A percentile compares a stretch with the other conserved stretches of the same genome.
Conservation (phyloP, 495 filamentous ascomycete species). For the Acidomyces sp. region DNA sequence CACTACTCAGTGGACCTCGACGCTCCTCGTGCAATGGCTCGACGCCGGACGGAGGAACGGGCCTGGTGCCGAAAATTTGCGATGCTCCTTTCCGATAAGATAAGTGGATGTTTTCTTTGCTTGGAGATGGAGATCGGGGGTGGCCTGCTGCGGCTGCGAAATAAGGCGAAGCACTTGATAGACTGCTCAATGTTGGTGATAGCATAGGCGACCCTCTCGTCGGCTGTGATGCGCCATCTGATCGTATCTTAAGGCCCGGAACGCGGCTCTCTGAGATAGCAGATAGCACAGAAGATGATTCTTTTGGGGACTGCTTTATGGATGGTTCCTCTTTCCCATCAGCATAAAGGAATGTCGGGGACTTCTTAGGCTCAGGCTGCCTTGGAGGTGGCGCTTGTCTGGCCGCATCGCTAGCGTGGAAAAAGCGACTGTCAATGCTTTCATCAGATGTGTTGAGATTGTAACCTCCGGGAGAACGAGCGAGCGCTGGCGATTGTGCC, state of each 20-base stretch:
- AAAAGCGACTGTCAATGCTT: conserved; percentile 24
- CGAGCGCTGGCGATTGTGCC: conserved; percentile 8
- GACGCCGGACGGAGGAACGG: conserved; percentile 3
- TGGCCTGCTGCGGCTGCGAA: conserved; percentile 10
- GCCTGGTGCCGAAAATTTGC: conserved; percentile 25
- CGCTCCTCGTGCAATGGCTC: background rate
- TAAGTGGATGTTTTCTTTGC: conserved; percentile 30
- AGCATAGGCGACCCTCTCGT: conserved; percentile 16
- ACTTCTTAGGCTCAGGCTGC: conserved; percentile 22
- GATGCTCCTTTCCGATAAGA: conserved; percentile 33
- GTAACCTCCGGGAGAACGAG: conserved; percentile 10
- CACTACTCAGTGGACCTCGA: background rate
- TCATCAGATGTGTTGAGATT: conserved; percentile 6
- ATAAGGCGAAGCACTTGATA: conserved; percentile 18
- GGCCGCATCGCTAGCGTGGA: conserved; percentile 27
- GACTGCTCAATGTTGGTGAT: conserved; percentile 21
- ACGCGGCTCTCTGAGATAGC: conserved; percentile 15
- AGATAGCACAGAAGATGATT: conserved; percentile 16
- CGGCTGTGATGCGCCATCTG: conserved; percentile 1
- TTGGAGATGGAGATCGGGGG: conserved; percentile 23
- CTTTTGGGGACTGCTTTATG: conserved; percentile 1
- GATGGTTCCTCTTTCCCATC: conserved; percentile 23
- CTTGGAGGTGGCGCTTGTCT: conserved; percentile 16
- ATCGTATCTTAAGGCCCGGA: conserved; percentile 13
- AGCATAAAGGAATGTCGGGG: conserved; percentile 28